Conservation (phyloP, 306 rosid genomes). For the Cucumis hystrix region DNA sequence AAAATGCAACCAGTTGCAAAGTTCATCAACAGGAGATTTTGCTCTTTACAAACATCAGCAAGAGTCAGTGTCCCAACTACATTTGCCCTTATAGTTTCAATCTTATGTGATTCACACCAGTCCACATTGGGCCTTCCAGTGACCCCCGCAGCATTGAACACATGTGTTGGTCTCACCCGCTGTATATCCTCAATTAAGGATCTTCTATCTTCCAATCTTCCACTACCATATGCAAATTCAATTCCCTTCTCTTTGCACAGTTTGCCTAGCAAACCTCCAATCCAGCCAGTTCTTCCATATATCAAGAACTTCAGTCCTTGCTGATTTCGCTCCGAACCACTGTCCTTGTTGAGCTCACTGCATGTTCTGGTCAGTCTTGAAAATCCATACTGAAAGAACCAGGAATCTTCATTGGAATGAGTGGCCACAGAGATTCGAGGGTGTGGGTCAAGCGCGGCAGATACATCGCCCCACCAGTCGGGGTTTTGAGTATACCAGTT, state of each 20-base stretch:
- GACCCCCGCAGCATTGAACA: conserved; percentile 59
- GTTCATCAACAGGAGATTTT: conserved; percentile 38
- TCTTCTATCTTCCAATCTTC: conserved; percentile 44
- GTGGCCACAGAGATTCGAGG: conserved; percentile 36
- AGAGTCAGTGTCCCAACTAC: conserved; percentile 45
- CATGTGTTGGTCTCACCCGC: conserved; percentile 44
- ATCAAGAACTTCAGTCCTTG: conserved; percentile 37
- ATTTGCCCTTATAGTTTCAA: conserved; percentile 50
- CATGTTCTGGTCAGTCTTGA: conserved; percentile 32
- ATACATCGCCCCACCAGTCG: conserved; percentile 73
- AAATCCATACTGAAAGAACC: conserved; percentile 26
- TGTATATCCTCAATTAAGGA: conserved; percentile 44
- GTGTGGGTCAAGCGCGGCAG: conserved; percentile 50
- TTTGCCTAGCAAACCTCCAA: conserved; percentile 53
- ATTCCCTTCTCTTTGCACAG: conserved; percentile 40
- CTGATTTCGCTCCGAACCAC: not conserved
- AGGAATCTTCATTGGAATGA: conserved; percentile 34
- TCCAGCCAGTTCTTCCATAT: conserved; percentile 68
- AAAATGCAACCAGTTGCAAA: conserved; percentile 75
- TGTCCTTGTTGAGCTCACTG: conserved; percentile 12
- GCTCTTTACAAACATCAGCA: conserved; percentile 57
- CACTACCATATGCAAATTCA: conserved; percentile 44
- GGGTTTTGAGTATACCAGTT: conserved; percentile 50
- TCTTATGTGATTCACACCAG: conserved; percentile 64
- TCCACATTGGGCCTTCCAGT: conserved; percentile 73